These are phyloP conservation scores for Entophlyctis luteolus DNA, from an alignment of 192 early-diverging fungal genomes.

Conservation along the genomic window DNA sequence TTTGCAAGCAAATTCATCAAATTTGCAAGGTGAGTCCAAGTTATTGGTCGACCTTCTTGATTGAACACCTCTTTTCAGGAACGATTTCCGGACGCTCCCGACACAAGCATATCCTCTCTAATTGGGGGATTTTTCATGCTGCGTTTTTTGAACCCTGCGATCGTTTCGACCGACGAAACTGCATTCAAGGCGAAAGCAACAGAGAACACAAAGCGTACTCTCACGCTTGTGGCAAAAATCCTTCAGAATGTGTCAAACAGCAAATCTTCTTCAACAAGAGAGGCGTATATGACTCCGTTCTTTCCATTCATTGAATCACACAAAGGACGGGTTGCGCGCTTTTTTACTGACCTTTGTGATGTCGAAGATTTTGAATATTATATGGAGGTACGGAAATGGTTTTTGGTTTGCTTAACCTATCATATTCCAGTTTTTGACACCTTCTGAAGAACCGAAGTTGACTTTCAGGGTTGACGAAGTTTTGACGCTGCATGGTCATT, in stretches of 20 bases:
- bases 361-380: neutral
- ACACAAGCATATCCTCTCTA: constrained; percentile 84
- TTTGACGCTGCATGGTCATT: neutral
- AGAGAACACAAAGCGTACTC: constrained; percentile 74
- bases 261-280: constrained; percentile 78
- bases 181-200: constrained; percentile 82
- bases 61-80: constrained; percentile 36
- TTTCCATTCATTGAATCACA: constrained; percentile 88
- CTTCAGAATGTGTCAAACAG: constrained; percentile 95
- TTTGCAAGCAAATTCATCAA: constrained; percentile 94
- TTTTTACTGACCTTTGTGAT: constrained; percentile 89
- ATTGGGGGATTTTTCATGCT: constrained; percentile 97
- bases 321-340: constrained; percentile 77
- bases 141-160: constrained; percentile 95
- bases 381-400: neutral
- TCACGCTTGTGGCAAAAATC: constrained; percentile 91
- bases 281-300: constrained; percentile 83
- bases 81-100: constrained; percentile 86
- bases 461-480: neutral
- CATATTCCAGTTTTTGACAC: too few relatives aligned
- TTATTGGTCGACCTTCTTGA: neutral
- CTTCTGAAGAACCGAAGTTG: too few relatives aligned
- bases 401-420: too few relatives aligned
- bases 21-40: constrained; percentile 64
- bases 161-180: constrained; percentile 93